Percentiles rank a stretch among this genome's conserved stretches.
These are phyloP conservation scores for Diplodia mutila DNA, from an alignment of 2,329 filamentous ascomycete genomes.

Conservation along the genomic window DNA sequence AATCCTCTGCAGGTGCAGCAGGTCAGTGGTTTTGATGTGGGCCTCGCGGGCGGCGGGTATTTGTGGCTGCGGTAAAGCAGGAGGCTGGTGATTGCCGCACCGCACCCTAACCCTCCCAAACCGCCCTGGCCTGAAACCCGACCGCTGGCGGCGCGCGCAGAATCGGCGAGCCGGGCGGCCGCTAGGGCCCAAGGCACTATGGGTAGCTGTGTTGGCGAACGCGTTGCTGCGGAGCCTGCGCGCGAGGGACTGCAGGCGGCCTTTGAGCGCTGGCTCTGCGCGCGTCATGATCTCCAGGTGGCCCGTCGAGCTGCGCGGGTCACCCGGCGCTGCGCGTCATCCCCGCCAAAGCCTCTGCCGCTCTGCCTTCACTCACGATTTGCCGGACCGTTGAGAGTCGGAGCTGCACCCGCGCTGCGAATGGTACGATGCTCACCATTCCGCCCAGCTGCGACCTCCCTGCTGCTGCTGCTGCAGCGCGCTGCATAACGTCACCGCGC, in stretches of 20 bases:
- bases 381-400: slow-evolving; percentile 7
- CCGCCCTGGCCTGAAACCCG: slow-evolving; percentile 13
- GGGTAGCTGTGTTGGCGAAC: slow-evolving; percentile 5
- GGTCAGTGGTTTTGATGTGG: slow-evolving; percentile 19
- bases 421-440: slow-evolving; percentile 14
- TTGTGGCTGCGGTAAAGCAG: slow-evolving; percentile 20
- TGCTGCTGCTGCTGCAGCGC: not conserved
- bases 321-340: not conserved
- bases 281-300: not conserved
- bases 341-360: not conserved
- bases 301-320: not conserved
- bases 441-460: not conserved
- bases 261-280: not conserved
- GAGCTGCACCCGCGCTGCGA: not conserved
- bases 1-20: slow-evolving; percentile 16
- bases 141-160: not conserved
- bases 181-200: not conserved
- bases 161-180: not conserved
- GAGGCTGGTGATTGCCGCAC: slow-evolving; percentile 18
- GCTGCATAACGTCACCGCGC: slow-evolving; percentile 13
- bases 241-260: not conserved
- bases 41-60: slow-evolving; percentile 4
- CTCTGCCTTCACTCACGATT: not conserved
- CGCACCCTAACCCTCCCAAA: not conserved
- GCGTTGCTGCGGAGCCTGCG: slow-evolving; percentile 17